These are phyloP conservation scores for Hyparrhenia diplandra DNA, from an alignment of 176 grass and related monocot genomes.

Conservation along the genomic window DNA sequence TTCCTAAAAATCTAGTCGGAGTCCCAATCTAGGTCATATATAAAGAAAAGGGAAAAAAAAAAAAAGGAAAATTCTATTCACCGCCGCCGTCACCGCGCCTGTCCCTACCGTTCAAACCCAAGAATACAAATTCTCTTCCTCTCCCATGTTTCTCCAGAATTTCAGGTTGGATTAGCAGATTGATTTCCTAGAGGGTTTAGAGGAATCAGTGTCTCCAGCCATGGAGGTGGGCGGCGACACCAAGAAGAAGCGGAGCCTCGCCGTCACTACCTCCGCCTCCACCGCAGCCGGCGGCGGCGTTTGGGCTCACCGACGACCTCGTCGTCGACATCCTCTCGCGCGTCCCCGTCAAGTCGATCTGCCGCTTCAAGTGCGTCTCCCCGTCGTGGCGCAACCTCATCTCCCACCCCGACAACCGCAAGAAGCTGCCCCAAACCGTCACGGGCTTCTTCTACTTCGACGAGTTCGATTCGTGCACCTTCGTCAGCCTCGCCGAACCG, in stretches of 20 bases:
- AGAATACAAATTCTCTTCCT: neutral
- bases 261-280: neutral
- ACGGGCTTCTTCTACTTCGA: neutral
- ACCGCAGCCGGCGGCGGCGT: neutral
- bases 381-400: neutral
- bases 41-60: too few relatives aligned
- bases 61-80: too few relatives aligned
- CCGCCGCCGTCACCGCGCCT: too few relatives aligned
- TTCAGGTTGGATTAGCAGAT: neutral
- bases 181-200: neutral
- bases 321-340: neutral
- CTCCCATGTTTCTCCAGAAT: neutral
- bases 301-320: neutral
- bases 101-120: too few relatives aligned
- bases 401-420: conserved; percentile 9
- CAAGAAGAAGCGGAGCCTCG: neutral
- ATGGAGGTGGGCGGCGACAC: neutral
- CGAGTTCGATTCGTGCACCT: neutral
- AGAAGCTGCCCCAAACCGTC: neutral
- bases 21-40: too few relatives aligned
- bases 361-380: conserved; percentile 20
- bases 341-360: neutral
- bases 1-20: too few relatives aligned
- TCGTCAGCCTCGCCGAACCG: neutral
- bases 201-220: neutral